Base-by-base conservation (phyloP, 768 basidiomycete species). In the Boletales sp. region DNA sequence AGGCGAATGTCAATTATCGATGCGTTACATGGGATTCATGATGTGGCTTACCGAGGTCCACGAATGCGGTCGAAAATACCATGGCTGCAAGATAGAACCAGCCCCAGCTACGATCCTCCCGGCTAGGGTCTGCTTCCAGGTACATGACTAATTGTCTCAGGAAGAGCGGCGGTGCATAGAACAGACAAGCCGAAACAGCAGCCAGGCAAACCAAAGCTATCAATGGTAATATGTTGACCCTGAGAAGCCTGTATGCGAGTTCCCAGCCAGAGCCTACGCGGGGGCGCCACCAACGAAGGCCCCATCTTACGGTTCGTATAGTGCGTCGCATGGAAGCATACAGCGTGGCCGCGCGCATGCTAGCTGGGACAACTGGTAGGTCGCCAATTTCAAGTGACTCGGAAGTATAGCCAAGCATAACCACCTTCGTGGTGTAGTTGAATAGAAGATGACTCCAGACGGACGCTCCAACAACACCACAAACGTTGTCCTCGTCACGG, bases 381-480 rank as follows among this genome's bases (percentile, higher is more conserved):
- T 97, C 92, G 52, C 84, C 90, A 18, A 92, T 90, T 56, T 95
- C 89, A 40, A 95, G 77, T 50, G 80, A 85, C 48, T 79, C 76
- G 2, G 86, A 75, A 2, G 74, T 75, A 67, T 90, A 82, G 3
- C 91, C 93, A 37, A 93, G 82, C 80, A 84, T 83, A 48, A 94
- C 82, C 13, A 97, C 89, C 52, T 86, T 84, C 1, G 91, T 94
- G 34, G 87, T 90, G 65, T 92, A 94, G 14, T 83, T 83, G 68
- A 97, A 97, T n/a, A 93, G 69, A 6, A 97, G 67, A 44, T 73
- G 54, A 36, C 45, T 47, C 57, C 62, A 69, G 18, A 77, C 67
- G 3, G 73, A 70, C 19, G 82, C 75, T 49, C 75, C 84, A 77
- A 60, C 50, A 32, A 50, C 30, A 38, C 86, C 87, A 43, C 81